phyloP scores from a whole-genome alignment of 257 asterid genomes.

The Petunia secreta region DNA sequence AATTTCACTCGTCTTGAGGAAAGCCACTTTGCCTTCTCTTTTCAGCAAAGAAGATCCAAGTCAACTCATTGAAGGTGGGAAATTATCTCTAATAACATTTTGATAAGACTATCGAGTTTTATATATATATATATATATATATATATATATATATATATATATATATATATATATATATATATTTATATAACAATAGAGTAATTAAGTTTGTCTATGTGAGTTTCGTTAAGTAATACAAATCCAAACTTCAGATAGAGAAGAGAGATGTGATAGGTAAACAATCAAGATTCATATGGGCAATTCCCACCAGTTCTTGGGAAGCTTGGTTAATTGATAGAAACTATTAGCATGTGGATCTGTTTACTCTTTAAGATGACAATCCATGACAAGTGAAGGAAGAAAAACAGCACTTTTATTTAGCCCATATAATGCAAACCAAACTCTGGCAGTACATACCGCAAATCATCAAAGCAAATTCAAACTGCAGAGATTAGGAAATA shows the following conservation, averaged over 20 bases:
- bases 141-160: too few species aligned
- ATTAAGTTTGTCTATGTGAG: neutral
- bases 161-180: too few species aligned
- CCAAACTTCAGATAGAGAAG: neutral
- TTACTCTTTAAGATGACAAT: too few species aligned
- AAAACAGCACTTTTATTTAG: neutral
- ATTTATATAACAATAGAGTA: neutral
- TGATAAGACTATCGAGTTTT: neutral
- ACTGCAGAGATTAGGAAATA: neutral
- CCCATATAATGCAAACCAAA: neutral
- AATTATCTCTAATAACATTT: too few species aligned
- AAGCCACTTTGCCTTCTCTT: too few species aligned
- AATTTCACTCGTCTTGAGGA: too few species aligned
- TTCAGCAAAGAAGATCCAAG: too few species aligned
- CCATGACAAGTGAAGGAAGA: neutral
- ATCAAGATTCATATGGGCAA: too few species aligned
- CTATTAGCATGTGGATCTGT: neutral
- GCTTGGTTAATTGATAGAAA: neutral
- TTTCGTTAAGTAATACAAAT: neutral
- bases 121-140: too few species aligned
- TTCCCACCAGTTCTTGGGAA: too few species aligned
- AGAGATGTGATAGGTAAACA: too few species aligned
- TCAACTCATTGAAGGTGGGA: too few species aligned
- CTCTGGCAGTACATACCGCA: neutral
- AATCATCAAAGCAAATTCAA: constrained; percentile 6